A percentile compares a stretch with the other conserved stretches of the same genome.
These are phyloP conservation scores for Kodamaea ohmeri DNA, from an alignment of 1,139 yeast species.

Conservation along the genomic window DNA sequence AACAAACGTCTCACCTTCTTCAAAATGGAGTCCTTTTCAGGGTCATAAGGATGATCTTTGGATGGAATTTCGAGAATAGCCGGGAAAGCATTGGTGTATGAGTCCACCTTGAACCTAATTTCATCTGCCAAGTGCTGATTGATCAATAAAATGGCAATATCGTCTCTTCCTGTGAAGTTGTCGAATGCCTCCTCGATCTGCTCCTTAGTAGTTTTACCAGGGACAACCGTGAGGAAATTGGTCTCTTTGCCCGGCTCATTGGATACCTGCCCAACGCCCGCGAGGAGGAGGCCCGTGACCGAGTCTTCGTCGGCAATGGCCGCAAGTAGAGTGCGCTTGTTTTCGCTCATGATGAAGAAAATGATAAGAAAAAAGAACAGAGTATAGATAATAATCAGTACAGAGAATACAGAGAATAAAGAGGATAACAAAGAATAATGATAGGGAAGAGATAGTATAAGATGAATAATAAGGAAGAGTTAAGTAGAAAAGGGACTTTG, in stretches of 20 bases:
- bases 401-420: no score
- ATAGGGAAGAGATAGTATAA: background rate
- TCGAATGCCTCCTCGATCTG: conserved; percentile 76
- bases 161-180: conserved; percentile 71
- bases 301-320: conserved; percentile 98
- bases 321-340: conserved; percentile 67
- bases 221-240: conserved; percentile 78
- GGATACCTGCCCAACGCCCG: conserved; percentile 91
- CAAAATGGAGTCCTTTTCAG: conserved; percentile 94
- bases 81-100: conserved; percentile 88
- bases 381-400: background rate
- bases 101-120: conserved; percentile 79
- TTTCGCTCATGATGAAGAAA: conserved; percentile 11
- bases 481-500: no score
- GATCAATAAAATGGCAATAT: conserved; percentile 86
- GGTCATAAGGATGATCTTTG: conserved; percentile 97
- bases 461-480: background rate
- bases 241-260: conserved; percentile 63
- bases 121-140: conserved; percentile 95
- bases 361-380: conserved; percentile 1
- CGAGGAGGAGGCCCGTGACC: conserved; percentile 90
- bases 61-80: conserved; percentile 96
- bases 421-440: no score
- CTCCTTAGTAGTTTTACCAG: conserved; percentile 74
- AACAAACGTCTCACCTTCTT: conserved; percentile 91